Evolutionary conservation across 2,329 filamentous ascomycete genomes (phyloP), one percentile per base, ranked within the genome.

Genomic region (Hymenoscyphus albidus): DNA sequence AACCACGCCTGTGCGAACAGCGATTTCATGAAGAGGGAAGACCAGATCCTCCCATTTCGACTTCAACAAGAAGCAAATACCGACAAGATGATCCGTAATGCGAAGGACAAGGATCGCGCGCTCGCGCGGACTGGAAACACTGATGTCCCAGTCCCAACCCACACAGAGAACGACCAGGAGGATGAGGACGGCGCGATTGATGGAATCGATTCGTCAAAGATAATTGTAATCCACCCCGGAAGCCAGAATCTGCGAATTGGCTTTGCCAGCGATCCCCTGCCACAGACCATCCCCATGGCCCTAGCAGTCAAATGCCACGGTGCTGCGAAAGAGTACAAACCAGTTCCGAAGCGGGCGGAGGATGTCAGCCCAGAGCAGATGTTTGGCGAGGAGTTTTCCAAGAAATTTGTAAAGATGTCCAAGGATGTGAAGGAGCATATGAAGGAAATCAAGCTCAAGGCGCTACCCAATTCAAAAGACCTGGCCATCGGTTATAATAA

Each of bases 11-110:
- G 38, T 13, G 27, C 38, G 7, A 40, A 39, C 22, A 97, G 93
- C 67, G 95, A 99, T 76, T 99, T 97, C 73, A 91, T 99, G 79
- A 99, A 99, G 81, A 90, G 94, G 74, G 95, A 99, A 80, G 95
- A 98, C 73, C 95, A 99, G 79, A 88, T 96, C 65, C 87, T 99
- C 40, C 92, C 94, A 13, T 86, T 94, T 63, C 88, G 95, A 73
- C 85, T 96, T 16, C 92, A 96, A 73, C 90, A 88, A 77, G 95
- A 99, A 76, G 92, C 94, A 71, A 89, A 87, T 60, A 85, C 92
- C 70, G 93, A 95, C 68, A 86, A 88, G 67, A 89, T 97, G 77
- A 88, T 95, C 42, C 92, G 93, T 77, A 89, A 84, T 64, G 93
- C 93, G 31, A 92, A 95, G 75, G 94, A 97, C 73, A 88, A 90